Base-by-base conservation (phyloP, 2,329 filamentous ascomycete genomes). In the Myriosclerotinia scirpicola region DNA sequence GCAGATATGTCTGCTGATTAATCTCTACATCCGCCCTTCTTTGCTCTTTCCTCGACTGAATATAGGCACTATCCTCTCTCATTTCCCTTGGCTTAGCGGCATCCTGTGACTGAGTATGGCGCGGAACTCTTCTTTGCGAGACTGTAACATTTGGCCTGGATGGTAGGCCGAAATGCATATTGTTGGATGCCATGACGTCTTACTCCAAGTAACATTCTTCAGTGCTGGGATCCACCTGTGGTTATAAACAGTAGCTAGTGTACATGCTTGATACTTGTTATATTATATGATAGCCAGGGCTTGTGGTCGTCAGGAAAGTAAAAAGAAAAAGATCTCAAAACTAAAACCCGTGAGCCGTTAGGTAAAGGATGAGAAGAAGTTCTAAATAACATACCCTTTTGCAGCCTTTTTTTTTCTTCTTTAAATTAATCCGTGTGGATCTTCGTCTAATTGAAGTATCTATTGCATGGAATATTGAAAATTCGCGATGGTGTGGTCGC, bases 41-140 rank as follows among this genome's bases (percentile, higher is more conserved):
- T 14, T 66, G 17, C 38, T 73, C 73, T 65, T 69, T 70, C 36
- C 69, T 71, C 36, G 71, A 70, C 30, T 69, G 69, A 17, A 70
- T 22, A 79, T 80, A 46, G 74, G 78, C 78, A 79, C 80, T 69
- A 80, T 79, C 67, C 79, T 81, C 12, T 78, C 78, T 72, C 81
- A 79, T 68, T 20, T 66, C 63, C 40, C 66, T 69, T 61, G 64
- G 38, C 65, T 55, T 72, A 65, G 55, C 69, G 62, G 20, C 44
- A 63, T 50, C 67, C 26, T 61, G 68, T 40, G 60, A 67, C 53
- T 69, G 72, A 44, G 69, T 69, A 50, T 73, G 73, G 67, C 68
- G 67, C 54, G 70, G 71, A 40, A 72, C 56, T 64, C 73, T 75
- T 68, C 73, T 75, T 20, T 74, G 71, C 66, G 76, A 73, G 70